A percentile compares a stretch with the other conserved stretches of the same genome.
These are phyloP conservation scores for Colletotrichum lini DNA, from an alignment of 2,329 filamentous ascomycete species.

Conservation along the genomic window DNA sequence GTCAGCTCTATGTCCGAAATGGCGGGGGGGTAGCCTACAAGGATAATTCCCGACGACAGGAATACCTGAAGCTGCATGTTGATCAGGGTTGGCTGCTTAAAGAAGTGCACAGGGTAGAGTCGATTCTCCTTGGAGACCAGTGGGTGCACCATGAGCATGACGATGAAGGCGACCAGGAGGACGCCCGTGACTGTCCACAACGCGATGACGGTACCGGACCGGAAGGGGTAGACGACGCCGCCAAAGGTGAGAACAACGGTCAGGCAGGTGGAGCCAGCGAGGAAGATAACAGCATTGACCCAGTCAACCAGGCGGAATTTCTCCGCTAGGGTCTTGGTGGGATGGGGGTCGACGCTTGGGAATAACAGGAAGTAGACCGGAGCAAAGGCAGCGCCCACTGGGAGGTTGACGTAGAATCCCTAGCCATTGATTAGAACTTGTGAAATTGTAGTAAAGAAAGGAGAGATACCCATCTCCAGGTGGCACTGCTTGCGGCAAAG, in stretches of 20 bases:
- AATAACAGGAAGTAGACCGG: slow-evolving; percentile 50
- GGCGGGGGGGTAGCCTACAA: slow-evolving; percentile 19
- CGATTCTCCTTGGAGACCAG: slow-evolving; percentile 52
- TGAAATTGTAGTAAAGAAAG: no score
- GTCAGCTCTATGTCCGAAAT: slow-evolving; percentile 24
- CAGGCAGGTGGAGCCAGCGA: slow-evolving; percentile 55
- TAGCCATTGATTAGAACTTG: slow-evolving; percentile 46
- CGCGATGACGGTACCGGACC: slow-evolving; percentile 57
- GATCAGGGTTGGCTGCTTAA: slow-evolving; percentile 45
- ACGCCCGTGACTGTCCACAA: slow-evolving; percentile 60
- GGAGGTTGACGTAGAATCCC: slow-evolving; percentile 68
- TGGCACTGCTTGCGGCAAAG: slow-evolving; percentile 46
- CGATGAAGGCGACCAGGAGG: slow-evolving; percentile 56
- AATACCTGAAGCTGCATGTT: slow-evolving; percentile 44
- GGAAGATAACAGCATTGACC: slow-evolving; percentile 58
- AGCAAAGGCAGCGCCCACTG: slow-evolving; percentile 56
- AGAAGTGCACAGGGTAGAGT: slow-evolving; percentile 59
- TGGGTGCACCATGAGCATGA: slow-evolving; percentile 57
- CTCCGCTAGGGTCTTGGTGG: slow-evolving; percentile 43
- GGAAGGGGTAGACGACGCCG: slow-evolving; percentile 63
- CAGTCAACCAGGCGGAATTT: slow-evolving; percentile 58
- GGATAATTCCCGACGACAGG: slow-evolving; percentile 42
- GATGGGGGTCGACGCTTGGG: slow-evolving; percentile 42
- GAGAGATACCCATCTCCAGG: no score
- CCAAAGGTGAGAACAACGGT: slow-evolving; percentile 66